A percentile compares a stretch with the other conserved stretches of the same genome.
Evolutionary conservation across 208 protist genomes (phyloP).

Genomic region (Tritrichomonas foetus): DNA sequence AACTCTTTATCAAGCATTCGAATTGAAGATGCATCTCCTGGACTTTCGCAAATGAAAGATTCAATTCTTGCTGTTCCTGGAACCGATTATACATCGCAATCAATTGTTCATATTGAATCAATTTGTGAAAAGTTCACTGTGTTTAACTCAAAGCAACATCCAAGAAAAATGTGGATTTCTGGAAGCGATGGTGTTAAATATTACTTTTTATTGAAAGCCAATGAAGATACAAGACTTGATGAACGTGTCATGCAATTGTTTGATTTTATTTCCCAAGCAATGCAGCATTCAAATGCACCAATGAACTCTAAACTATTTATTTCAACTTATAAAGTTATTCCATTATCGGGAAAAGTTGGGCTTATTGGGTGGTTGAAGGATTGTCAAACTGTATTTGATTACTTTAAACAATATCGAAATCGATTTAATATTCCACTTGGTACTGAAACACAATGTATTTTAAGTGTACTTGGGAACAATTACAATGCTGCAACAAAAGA

Average conservation of each 20-base stretch:
- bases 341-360: neutral
- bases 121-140: neutral
- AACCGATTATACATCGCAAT: neutral
- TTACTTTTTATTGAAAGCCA: neutral
- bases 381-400: neutral
- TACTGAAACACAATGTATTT: neutral
- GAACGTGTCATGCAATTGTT: constrained; percentile 41
- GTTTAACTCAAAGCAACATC: neutral
- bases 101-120: neutral
- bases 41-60: neutral
- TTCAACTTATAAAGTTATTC: neutral
- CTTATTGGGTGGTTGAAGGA: neutral
- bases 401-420: neutral
- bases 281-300: neutral
- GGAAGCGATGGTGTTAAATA: neutral
- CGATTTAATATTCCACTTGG: neutral
- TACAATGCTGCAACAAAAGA: too few species aligned
- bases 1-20: neutral
- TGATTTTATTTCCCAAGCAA: neutral
- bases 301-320: neutral
- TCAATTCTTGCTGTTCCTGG: neutral
- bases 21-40: neutral
- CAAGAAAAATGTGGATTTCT: neutral
- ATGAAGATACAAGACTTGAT: constrained; percentile 34
- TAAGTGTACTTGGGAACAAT: neutral